Conservation (phyloP, 192 early-diverging fungal species). For the Rhizophagus sp. region DNA sequence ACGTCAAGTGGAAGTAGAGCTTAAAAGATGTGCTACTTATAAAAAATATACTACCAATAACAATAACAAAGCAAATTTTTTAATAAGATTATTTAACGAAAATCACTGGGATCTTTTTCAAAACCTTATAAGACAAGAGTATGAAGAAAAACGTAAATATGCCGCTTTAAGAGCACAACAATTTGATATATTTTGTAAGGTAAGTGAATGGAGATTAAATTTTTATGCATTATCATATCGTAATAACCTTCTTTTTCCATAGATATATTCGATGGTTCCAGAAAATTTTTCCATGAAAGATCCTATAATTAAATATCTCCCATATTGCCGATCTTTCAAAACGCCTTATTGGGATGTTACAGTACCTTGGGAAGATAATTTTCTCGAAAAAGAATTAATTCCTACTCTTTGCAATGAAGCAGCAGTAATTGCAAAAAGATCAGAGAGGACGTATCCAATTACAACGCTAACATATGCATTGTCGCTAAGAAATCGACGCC, state of each 20-base stretch:
- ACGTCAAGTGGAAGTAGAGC: conserved; percentile 6
- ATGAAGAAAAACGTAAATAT: neutral
- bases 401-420: neutral
- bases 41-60: neutral
- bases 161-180: neutral
- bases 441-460: neutral
- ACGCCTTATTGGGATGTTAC: neutral
- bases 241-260: neutral
- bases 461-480: neutral
- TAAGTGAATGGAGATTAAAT: neutral
- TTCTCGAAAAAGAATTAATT: neutral
- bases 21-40: conserved; percentile 2
- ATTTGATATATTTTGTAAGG: conserved; percentile 4
- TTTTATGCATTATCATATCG: neutral
- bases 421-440: neutral
- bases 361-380: neutral
- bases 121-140: neutral
- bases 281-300: neutral
- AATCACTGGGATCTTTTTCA: conserved; percentile 6
- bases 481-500: neutral
- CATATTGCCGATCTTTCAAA: conserved; percentile 5
- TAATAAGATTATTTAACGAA: neutral
- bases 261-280: conserved; percentile 12
- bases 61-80: neutral
- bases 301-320: conserved; percentile 12